A percentile compares a stretch with the other conserved stretches of the same genome.
These are phyloP conservation scores for Astrothelium macrocarpum DNA, from an alignment of 495 filamentous ascomycete genomes.

Conservation along the genomic window DNA sequence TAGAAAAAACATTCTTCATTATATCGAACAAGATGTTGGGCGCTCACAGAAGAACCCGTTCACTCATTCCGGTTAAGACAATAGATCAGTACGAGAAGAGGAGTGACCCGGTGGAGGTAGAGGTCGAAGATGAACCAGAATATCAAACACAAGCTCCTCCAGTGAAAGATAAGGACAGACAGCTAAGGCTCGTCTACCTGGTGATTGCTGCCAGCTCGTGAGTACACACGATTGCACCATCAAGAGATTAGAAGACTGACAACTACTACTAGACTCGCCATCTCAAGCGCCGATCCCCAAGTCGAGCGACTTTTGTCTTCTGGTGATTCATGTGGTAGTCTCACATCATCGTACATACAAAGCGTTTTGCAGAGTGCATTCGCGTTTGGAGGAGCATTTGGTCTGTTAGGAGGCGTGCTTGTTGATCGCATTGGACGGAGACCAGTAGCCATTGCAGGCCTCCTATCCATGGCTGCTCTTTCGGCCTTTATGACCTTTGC, in stretches of 20 bases:
- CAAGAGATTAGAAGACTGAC: background rate
- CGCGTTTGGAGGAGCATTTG: background rate
- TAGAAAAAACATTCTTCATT: background rate
- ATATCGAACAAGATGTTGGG: background rate
- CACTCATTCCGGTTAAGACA: slow-evolving; percentile 3
- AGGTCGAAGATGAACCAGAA: slow-evolving; percentile 2
- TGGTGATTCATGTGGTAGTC: slow-evolving; percentile 2
- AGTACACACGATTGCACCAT: background rate
- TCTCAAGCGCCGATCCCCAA: background rate
- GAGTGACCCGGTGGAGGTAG: background rate
- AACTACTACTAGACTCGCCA: background rate
- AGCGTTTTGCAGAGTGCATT: background rate
- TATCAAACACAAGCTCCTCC: background rate
- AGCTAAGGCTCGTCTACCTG: background rate
- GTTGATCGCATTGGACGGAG: background rate
- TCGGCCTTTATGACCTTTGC: background rate
- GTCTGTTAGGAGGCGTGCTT: background rate
- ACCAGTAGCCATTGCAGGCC: background rate
- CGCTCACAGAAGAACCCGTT: slow-evolving; percentile 2
- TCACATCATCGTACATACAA: background rate
- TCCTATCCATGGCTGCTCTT: slow-evolving; percentile 1
- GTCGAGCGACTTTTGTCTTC: background rate
- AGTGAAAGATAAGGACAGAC: background rate
- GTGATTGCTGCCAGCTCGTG: background rate
- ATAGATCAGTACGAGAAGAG: slow-evolving; percentile 3